phyloP scores from a whole-genome alignment of 441 rosid genomes.

The Mallotus repandus region DNA sequence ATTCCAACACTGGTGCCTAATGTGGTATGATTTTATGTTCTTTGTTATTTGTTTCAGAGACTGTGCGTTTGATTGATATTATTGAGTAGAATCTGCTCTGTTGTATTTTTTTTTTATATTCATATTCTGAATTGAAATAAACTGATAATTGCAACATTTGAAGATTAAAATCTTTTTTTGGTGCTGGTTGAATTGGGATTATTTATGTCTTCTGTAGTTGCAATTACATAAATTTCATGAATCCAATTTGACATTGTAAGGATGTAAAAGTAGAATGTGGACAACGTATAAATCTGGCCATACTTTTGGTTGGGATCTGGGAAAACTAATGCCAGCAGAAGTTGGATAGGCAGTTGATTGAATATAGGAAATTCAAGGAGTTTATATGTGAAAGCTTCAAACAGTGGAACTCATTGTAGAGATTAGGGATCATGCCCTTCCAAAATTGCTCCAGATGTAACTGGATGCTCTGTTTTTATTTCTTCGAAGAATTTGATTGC shows the following conservation, averaged over 20 bases:
- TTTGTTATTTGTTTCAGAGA: neutral
- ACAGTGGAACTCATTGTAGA: neutral
- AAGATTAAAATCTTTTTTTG: neutral
- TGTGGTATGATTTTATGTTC: neutral
- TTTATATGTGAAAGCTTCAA: neutral
- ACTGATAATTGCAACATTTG: neutral
- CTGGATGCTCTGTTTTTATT: too few relatives aligned
- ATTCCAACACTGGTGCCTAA: constrained; percentile 8
- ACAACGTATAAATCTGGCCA: too few relatives aligned
- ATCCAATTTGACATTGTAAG: neutral
- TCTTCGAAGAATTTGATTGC: too few relatives aligned
- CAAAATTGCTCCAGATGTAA: too few relatives aligned
- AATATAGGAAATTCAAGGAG: neutral
- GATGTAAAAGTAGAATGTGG: too few relatives aligned
- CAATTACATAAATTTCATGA: neutral
- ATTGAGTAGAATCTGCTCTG: neutral
- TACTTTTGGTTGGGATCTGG: too few relatives aligned
- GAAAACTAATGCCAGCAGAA: too few relatives aligned
- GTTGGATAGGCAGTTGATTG: too few relatives aligned
- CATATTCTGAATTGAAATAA: neutral
- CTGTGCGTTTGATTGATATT: too few relatives aligned
- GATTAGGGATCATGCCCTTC: too few relatives aligned
- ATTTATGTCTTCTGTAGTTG: neutral
- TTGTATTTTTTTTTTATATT: neutral
- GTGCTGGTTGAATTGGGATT: neutral